Conservation (phyloP, 2,329 filamentous ascomycete genomes). For the Fusarium acutatum region DNA sequence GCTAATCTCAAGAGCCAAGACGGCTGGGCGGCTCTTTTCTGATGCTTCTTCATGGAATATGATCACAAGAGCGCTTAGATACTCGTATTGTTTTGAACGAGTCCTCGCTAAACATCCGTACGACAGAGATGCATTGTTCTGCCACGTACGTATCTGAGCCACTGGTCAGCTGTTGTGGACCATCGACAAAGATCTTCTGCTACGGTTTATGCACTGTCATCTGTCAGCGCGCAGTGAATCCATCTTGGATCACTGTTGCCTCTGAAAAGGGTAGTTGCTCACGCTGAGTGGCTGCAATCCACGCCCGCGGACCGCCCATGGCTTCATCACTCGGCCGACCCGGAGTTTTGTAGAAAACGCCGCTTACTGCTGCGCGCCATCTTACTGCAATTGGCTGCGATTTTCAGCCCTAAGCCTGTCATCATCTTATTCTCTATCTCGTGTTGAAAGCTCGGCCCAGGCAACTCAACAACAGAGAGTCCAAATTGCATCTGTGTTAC, state of each 20-base stretch:
- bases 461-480: background rate
- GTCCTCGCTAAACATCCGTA: background rate
- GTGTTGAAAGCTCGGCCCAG: background rate
- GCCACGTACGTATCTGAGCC: background rate
- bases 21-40: conserved; percentile 12
- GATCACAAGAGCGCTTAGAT: background rate
- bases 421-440: background rate
- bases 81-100: background rate
- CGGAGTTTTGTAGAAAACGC: background rate
- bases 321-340: conserved; percentile 13
- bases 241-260: conserved; percentile 5
- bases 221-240: conserved; percentile 22
- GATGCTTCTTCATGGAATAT: background rate
- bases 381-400: background rate
- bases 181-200: background rate
- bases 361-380: background rate
- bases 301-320: background rate
- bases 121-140: background rate
- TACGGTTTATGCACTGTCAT: conserved; percentile 15
- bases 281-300: background rate
- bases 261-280: background rate
- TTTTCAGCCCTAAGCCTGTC: conserved; percentile 1
- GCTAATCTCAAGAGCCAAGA: conserved; percentile 26
- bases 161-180: conserved; percentile 11
- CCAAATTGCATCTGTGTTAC: background rate